Evolutionary conservation across 2,329 filamentous ascomycete species (phyloP).

Genomic region (Trichoderma breve): DNA sequence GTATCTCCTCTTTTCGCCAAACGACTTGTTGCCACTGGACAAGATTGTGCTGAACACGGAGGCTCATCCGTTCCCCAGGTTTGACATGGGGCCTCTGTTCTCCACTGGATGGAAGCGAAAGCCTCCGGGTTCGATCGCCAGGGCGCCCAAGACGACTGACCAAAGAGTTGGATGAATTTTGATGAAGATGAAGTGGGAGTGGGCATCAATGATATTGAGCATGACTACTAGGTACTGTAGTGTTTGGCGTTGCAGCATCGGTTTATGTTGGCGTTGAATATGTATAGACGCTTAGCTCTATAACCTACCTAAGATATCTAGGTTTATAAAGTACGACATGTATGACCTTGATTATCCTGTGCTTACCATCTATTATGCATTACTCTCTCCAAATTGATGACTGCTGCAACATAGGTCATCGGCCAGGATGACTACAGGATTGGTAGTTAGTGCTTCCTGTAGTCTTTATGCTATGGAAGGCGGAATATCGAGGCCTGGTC

Average conservation of each 20-base stretch:
- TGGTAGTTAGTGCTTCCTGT: background rate
- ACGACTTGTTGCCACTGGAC: constrained; percentile 79
- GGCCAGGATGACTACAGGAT: background rate
- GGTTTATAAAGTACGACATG: background rate
- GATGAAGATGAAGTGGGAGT: background rate
- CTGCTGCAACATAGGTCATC: background rate
- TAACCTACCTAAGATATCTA: background rate
- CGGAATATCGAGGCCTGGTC: background rate
- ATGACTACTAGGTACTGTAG: background rate
- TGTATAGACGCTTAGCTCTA: background rate
- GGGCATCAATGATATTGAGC: background rate
- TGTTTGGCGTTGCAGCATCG: background rate
- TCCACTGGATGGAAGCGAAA: constrained; percentile 79
- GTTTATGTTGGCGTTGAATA: background rate
- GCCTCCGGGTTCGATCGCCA: constrained; percentile 50
- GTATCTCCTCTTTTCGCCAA: constrained; percentile 86
- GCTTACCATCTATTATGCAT: background rate
- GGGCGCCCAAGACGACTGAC: constrained; percentile 37
- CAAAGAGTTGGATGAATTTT: background rate
- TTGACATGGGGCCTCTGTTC: constrained; percentile 75
- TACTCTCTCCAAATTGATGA: background rate
- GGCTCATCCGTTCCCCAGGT: constrained; percentile 84
- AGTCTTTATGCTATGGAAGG: background rate
- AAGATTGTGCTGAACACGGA: constrained; percentile 94
- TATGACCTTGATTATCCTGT: background rate